Evolutionary conservation across 2,329 filamentous ascomycete genomes (phyloP).

Genomic region (Neopestalotiopsis clavispora): DNA sequence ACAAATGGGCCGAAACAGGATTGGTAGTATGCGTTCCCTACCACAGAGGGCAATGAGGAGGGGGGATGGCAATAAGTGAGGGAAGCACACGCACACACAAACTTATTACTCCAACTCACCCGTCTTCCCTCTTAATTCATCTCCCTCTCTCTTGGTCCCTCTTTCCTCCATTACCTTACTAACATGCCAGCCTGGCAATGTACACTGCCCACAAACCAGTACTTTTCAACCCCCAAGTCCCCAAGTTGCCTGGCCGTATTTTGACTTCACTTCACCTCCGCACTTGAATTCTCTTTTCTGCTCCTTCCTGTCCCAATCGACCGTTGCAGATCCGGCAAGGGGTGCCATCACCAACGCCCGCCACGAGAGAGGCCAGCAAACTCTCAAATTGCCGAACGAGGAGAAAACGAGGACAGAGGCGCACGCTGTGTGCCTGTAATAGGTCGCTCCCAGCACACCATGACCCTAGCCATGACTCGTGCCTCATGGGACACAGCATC

Average conservation of each 20-base stretch:
- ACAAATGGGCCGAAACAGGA: background rate
- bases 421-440: background rate
- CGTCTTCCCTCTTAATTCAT: background rate
- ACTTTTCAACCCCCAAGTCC: background rate
- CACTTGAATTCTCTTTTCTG: background rate
- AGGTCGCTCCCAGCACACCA: background rate
- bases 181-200: background rate
- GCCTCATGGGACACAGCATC: background rate
- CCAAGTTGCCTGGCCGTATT: constrained; percentile 10
- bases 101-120: background rate
- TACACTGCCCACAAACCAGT: constrained; percentile 1
- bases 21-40: background rate
- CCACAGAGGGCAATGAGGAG: too few relatives aligned
- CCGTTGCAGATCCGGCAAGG: background rate
- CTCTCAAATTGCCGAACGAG: background rate
- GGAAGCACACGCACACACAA: background rate
- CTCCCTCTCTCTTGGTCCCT: background rate
- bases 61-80: background rate
- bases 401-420: background rate
- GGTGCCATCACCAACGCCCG: background rate
- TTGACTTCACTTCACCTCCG: constrained; percentile 14
- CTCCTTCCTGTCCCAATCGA: background rate
- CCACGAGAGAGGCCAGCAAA: background rate
- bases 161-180: background rate
- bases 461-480: constrained; percentile 3